Base-by-base conservation (phyloP, 768 basidiomycete species). In the Amanita phalloides region DNA sequence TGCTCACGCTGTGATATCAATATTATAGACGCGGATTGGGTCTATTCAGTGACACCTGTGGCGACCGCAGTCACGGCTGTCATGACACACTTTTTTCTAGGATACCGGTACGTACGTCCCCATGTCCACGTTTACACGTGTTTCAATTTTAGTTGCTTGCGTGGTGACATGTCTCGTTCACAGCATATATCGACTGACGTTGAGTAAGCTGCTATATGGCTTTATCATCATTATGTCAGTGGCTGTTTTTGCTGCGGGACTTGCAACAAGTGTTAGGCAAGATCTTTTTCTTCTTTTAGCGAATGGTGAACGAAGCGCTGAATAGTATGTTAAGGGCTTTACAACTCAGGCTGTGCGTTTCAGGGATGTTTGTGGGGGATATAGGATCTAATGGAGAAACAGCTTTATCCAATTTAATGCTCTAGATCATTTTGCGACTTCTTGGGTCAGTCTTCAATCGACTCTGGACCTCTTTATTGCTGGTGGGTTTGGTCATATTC, bases 361-460 rank as follows among this genome's bases (percentile, higher is more conserved):
- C 7, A 39, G 10, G 11, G 32, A 14, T 21, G 3, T 10, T 42
- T 23, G 23, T 32, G n/a, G 9, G 20, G 28, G n/a, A 1, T 33
- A 13, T 42, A 14, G 20, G 10, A 33, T 42, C 14, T 43, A 20
- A 42, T 45, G 13, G 6, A 28, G 5, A 28, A 28, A 4, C 10
- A 56, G 56, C 4, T 17, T 45, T 3, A 20, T 11, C 13, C n/a
- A 42, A n/a, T 49, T 37, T 17, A 13, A 38, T 1, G 7, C 13
- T n/a, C 8, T 54, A n/a, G 32, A 44, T 17, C 38, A 17, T 6
- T 28, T 51, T 3, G 53, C 55, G 2, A 53, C 50, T 13, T 11
- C 17, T 13, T 57, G 56, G 54, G 26, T 57, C n/a, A 42, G 33
- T 5, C 36, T 57, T 11, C 56, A 55, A 30, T 36, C 50, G 8